Base-by-base conservation (phyloP, 2,329 filamentous ascomycete species). In the Sordariomycetes sp. region DNA sequence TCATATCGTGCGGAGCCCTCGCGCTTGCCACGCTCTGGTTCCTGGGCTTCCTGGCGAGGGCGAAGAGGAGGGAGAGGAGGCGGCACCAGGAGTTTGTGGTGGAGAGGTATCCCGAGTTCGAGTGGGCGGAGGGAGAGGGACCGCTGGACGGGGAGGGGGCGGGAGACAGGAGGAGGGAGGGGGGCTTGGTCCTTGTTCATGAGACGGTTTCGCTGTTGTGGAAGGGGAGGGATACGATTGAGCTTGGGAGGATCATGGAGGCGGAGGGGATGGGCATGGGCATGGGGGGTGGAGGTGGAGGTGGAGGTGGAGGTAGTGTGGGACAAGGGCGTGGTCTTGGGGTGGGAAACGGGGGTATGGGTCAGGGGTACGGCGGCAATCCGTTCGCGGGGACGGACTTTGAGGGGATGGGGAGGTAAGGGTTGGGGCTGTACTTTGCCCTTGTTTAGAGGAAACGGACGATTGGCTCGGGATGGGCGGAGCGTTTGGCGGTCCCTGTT, bases 191-290 rank as follows among this genome's bases (percentile, higher is more conserved):
- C 2, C 64, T 70, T 28, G 63, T 69, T 8, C 69, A 70, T n/a
- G 68, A 70, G 61, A 70, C 68, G 6, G 68, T 70, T 0, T 70
- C 68, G 54, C 57, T 69, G 15, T 66, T 65, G 52, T 70, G 68
- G 68, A 65, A 67, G 17, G 68, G 65, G 0, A 64, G 59, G 17
- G 68, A 70, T 54, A 64, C 64, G 13, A 57, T 57, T 12, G 55
- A 57, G 34, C 50, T 57, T 20, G 55, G 45, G 20, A 22, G 36
- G 50, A 53, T 53, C 35, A 45, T 53, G 34, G 54, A 50, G 24
- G 54, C 12, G 42, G 42, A 22, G 8, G 42, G 42, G 45, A 50
- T 53, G 52, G 32, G 28, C 32, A 24, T 12, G 10, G 28, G 32
- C 15, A 34, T 32, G 32, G 52, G 25, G 4, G 8, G 20, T 35